Evolutionary conservation across 2,329 filamentous ascomycete species (phyloP).

Genomic region (Botryotinia convoluta): DNA sequence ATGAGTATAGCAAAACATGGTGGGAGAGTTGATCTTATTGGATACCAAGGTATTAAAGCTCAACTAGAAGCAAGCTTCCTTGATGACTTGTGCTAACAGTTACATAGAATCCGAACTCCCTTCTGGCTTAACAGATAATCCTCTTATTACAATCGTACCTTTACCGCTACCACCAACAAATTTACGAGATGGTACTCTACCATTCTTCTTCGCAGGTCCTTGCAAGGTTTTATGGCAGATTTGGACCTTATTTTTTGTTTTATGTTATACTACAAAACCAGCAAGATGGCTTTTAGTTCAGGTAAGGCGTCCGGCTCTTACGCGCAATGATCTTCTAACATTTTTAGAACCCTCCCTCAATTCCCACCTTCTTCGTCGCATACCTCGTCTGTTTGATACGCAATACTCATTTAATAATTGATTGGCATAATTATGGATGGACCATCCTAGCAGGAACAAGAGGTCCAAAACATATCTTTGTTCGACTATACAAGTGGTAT

Average conservation of each 20-base stretch:
- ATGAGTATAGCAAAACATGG: slow-evolving; percentile 84
- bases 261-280: slow-evolving; percentile 73
- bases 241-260: slow-evolving; percentile 63
- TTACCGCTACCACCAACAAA: slow-evolving; percentile 65
- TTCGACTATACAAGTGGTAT: slow-evolving; percentile 72
- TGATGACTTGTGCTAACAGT: slow-evolving; percentile 16
- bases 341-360: slow-evolving; percentile 88
- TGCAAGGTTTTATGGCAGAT: slow-evolving; percentile 85
- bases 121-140: slow-evolving; percentile 68
- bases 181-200: slow-evolving; percentile 65
- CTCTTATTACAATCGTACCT: slow-evolving; percentile 68
- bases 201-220: slow-evolving; percentile 77
- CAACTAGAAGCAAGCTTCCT: neutral
- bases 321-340: neutral
- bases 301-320: neutral
- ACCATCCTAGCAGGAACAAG: slow-evolving; percentile 73
- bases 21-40: slow-evolving; percentile 77
- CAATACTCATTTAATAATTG: slow-evolving; percentile 79
- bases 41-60: slow-evolving; percentile 66
- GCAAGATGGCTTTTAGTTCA: slow-evolving; percentile 77
- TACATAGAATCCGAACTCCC: slow-evolving; percentile 72
- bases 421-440: slow-evolving; percentile 99
- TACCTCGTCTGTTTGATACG: slow-evolving; percentile 70
- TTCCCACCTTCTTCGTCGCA: slow-evolving; percentile 81
- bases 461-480: slow-evolving; percentile 66